phyloP scores from a whole-genome alignment of 2,329 filamentous ascomycete species.

The Scopulariopsis brevicaulis region DNA sequence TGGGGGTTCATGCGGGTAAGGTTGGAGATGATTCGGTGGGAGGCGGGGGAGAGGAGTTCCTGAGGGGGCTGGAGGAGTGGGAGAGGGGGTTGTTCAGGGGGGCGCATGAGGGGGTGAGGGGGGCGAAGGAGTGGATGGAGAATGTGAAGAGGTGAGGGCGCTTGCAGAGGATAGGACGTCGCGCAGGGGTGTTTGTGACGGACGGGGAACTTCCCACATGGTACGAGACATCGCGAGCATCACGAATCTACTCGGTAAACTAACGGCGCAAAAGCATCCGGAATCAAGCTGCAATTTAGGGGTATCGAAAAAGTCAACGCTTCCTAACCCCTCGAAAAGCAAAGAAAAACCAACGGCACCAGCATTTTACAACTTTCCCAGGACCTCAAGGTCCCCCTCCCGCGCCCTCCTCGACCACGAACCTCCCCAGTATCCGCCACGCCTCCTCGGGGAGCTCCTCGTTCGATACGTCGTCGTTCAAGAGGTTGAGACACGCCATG shows the following conservation, averaged over 20 bases:
- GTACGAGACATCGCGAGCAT: not conserved
- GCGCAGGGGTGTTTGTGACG: not conserved
- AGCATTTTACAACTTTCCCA: not conserved
- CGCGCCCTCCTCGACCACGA: not conserved
- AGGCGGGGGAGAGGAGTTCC: constrained; percentile 60
- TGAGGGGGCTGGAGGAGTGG: constrained; percentile 80
- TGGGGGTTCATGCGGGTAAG: constrained; percentile 83
- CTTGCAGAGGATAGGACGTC: not conserved
- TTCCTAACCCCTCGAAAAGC: not conserved
- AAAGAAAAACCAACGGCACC: not conserved
- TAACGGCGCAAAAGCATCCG: not conserved
- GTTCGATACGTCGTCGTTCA: not conserved
- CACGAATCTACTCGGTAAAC: not conserved
- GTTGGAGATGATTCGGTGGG: constrained; percentile 53
- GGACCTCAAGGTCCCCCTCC: not conserved
- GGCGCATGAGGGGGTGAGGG: constrained; percentile 63
- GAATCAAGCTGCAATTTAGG: not conserved
- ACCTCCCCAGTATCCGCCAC: constrained; percentile 3
- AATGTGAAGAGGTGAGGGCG: constrained; percentile 28
- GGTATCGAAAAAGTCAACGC: not conserved
- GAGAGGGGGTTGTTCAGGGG: constrained; percentile 68
- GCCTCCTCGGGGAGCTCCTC: not conserved
- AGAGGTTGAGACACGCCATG: constrained; percentile 1
- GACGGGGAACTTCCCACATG: not conserved
- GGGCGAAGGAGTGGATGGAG: constrained; percentile 59